A percentile compares a stretch with the other conserved stretches of the same genome.
Conservation (phyloP, 148 eudicot genomes). For the Polygonum maritimum region DNA sequence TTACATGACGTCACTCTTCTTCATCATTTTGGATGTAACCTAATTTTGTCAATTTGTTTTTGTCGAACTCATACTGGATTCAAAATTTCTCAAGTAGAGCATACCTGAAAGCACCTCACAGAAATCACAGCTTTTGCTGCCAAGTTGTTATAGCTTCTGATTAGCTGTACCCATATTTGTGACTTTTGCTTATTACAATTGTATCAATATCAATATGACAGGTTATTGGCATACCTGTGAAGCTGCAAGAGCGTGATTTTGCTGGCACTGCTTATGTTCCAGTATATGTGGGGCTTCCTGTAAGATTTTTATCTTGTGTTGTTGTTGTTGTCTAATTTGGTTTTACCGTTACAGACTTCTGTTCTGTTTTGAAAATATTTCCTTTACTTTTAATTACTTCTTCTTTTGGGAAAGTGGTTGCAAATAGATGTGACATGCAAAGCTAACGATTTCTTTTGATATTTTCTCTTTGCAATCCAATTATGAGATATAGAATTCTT, state of each 20-base stretch:
- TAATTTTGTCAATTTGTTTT: not conserved
- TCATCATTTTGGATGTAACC: not conserved
- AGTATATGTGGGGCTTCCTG: constrained; percentile 83
- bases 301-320: constrained; percentile 29
- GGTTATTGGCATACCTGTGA: constrained; percentile 51
- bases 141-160: not conserved
- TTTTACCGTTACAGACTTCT: constrained; percentile 1
- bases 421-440: not conserved
- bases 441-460: not conserved
- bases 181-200: not conserved
- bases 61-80: not conserved
- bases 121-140: not conserved
- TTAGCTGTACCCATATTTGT: not conserved
- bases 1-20: not conserved
- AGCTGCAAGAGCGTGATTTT: constrained; percentile 64
- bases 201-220: constrained; percentile 9
- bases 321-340: not conserved
- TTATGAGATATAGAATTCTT: not conserved
- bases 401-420: not conserved
- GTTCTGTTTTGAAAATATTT: not conserved
- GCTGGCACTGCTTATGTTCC: constrained; percentile 82
- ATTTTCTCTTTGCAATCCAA: not conserved
- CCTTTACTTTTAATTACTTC: not conserved
- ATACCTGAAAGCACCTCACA: not conserved
- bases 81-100: not conserved